Conservation (phyloP, 345 rosid species). For the Pistacia vera region DNA sequence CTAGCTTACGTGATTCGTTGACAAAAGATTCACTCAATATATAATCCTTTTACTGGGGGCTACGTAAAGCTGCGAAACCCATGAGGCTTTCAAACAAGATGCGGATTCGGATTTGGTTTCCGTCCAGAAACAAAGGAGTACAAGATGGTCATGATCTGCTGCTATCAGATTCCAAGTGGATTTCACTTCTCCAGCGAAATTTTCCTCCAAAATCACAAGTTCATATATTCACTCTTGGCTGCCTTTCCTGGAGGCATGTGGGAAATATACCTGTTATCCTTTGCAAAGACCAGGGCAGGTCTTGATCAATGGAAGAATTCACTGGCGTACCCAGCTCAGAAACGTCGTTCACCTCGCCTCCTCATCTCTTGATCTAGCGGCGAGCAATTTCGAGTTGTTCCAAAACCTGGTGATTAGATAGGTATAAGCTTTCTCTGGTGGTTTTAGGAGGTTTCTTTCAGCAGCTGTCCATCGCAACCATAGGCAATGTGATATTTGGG, state of each 20-base stretch:
- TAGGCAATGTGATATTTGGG: conserved; percentile 25
- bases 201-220: conserved; percentile 33
- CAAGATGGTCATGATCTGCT: conserved; percentile 43
- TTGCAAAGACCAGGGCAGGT: conserved; percentile 12
- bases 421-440: background rate
- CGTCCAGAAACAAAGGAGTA: conserved; percentile 26
- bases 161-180: conserved; percentile 18
- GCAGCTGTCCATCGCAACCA: conserved; percentile 4
- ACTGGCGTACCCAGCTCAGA: background rate
- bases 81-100: conserved; percentile 29
- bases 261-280: conserved; percentile 9
- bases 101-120: conserved; percentile 49
- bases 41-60: conserved; percentile 44
- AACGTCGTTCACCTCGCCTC: background rate
- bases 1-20: too few relatives aligned
- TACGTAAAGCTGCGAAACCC: conserved; percentile 31
- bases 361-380: conserved; percentile 27
- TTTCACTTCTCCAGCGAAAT: background rate
- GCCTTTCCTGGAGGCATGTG: conserved; percentile 28
- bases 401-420: conserved; percentile 2
- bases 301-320: background rate
- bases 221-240: conserved; percentile 39
- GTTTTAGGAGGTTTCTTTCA: conserved; percentile 27
- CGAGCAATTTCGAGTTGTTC: conserved; percentile 28
- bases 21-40: conserved; percentile 28